These are phyloP conservation scores for Botrytis elliptica DNA, from an alignment of 2,329 filamentous ascomycete species.

Conservation along the genomic window DNA sequence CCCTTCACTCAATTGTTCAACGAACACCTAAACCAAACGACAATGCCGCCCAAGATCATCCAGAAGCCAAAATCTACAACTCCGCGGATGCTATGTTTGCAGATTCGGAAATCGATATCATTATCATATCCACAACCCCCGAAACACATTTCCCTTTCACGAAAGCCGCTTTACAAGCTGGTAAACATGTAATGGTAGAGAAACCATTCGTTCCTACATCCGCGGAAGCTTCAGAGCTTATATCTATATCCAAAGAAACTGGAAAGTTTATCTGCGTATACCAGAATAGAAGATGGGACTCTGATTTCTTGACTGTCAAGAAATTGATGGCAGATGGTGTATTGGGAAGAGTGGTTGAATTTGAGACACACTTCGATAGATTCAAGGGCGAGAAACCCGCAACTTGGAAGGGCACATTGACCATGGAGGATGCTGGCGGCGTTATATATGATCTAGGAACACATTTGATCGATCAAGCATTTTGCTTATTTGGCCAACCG, in stretches of 20 bases:
- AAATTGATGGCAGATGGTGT: constrained; percentile 58
- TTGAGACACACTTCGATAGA: constrained; percentile 78
- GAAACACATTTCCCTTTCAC: constrained; percentile 67
- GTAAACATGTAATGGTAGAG: constrained; percentile 78
- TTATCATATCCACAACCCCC: constrained; percentile 70
- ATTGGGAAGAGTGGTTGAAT: constrained; percentile 73
- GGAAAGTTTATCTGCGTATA: constrained; percentile 48
- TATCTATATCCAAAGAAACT: constrained; percentile 41
- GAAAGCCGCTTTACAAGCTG: constrained; percentile 62
- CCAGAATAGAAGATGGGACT: constrained; percentile 65
- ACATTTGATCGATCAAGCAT: constrained; percentile 74
- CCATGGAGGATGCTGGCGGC: constrained; percentile 61
- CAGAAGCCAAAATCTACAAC: constrained; percentile 62
- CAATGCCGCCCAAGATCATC: constrained; percentile 68
- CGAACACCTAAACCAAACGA: constrained; percentile 62
- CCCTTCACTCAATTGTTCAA: constrained; percentile 74
- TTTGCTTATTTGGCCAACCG: constrained; percentile 68
- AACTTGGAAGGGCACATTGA: constrained; percentile 65
- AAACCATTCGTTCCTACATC: constrained; percentile 78
- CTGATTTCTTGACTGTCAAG: constrained; percentile 70
- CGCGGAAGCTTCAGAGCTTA: constrained; percentile 64
- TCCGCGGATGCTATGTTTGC: constrained; percentile 61
- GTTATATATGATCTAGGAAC: constrained; percentile 73
- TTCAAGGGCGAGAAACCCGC: constrained; percentile 59
- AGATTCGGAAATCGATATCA: constrained; percentile 65